Conservation (phyloP, 2,329 filamentous ascomycete species). For the Fusarium aywerte region DNA sequence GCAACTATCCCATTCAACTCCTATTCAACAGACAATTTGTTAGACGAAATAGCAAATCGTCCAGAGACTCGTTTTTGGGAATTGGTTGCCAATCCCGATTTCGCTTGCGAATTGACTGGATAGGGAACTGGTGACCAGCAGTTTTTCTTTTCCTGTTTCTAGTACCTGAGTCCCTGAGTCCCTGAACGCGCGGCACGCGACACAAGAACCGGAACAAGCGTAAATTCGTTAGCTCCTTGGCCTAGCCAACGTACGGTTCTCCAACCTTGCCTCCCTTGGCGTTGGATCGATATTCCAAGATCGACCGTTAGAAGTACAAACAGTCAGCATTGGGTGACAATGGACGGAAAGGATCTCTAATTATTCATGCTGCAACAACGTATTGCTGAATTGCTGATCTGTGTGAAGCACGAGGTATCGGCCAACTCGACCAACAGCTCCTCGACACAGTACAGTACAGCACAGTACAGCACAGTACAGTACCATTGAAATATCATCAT, state of each 20-base stretch:
- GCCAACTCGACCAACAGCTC: neutral
- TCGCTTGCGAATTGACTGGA: neutral
- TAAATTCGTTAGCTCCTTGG: neutral
- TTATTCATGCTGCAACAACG: neutral
- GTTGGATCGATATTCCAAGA: neutral
- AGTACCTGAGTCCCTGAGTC: constrained; percentile 4
- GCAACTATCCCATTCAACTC: neutral
- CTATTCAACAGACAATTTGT: neutral
- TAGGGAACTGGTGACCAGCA: neutral
- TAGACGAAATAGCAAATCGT: neutral
- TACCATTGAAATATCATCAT: neutral
- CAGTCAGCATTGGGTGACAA: neutral
- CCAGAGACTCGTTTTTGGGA: neutral
- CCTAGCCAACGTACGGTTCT: neutral
- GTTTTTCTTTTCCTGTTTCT: constrained; percentile 10
- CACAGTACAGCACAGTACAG: no score
- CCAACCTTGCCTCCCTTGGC: constrained; percentile 8
- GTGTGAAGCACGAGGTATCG: neutral
- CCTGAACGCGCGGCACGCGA: constrained; percentile 41
- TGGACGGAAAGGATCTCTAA: neutral
- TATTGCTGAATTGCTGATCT: neutral
- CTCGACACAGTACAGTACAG: no score
- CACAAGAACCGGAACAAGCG: constrained; percentile 15
- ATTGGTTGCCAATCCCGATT: neutral
- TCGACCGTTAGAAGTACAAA: neutral